Percentiles rank a stretch among this genome's conserved stretches.
phyloP scores from a whole-genome alignment of 1,284 basidiomycete genomes.

The Microbotryum scabiosae region DNA sequence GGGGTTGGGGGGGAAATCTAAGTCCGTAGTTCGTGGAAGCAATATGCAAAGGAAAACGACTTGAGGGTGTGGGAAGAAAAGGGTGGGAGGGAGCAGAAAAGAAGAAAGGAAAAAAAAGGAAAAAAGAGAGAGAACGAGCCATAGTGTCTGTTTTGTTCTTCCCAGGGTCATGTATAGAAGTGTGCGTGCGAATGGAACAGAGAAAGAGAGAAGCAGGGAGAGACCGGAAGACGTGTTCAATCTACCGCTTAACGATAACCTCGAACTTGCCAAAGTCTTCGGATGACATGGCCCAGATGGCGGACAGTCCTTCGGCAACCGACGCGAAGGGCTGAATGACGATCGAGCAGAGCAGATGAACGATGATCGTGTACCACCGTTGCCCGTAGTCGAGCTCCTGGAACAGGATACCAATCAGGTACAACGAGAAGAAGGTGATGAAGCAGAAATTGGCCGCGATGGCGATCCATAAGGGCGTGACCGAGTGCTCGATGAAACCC shows the following conservation, averaged over 20 bases:
- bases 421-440: constrained; percentile 41
- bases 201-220: neutral
- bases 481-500: constrained; percentile 36
- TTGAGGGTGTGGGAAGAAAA: neutral
- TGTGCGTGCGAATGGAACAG: neutral
- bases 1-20: too few species aligned
- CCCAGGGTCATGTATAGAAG: neutral
- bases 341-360: constrained; percentile 38
- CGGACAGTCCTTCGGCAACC: constrained; percentile 40
- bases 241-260: constrained; percentile 30
- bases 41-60: neutral
- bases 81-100: neutral
- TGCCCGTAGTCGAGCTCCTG: constrained; percentile 38
- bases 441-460: constrained; percentile 42
- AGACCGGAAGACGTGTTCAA: neutral
- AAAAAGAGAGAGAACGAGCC: neutral
- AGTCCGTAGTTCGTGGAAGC: too few species aligned
- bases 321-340: constrained; percentile 40
- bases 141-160: too few species aligned
- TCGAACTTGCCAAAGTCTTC: constrained; percentile 32
- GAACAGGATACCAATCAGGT: constrained; percentile 37
- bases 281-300: constrained; percentile 41
- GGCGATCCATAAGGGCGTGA: constrained; percentile 41
- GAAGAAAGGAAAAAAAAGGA: neutral
- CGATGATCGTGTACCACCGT: constrained; percentile 36